Evolutionary conservation across 805 yeast species (phyloP), one percentile per base, ranked within the genome.

Genomic region (Teunomyces lycoperdinae): DNA sequence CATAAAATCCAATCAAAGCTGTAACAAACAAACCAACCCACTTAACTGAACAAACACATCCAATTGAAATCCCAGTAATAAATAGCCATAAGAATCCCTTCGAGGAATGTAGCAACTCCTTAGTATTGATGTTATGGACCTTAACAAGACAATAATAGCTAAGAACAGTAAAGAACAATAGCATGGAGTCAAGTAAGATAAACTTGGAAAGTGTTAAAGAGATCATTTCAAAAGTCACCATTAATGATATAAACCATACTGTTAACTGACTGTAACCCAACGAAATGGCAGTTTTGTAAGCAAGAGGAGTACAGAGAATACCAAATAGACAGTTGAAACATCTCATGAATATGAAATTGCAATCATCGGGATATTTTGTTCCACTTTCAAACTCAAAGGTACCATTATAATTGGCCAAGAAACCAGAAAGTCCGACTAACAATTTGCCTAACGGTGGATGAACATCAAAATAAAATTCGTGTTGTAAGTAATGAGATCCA

Each of bases 361-460:
- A 67, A 49, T 77, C 74, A 4, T 78, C 84, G 5, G 94, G 92
- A 60, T 77, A 87, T 9, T 56, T 53, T 33, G 73, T 74, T 13
- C 94, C 94, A 44, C 86, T 78, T 27, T 81, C 84, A 63, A 87
- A 87, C 46, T 76, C 83, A 73, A 84, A 87, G n/a, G 82, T 73
- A 33, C 90, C 88, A 58, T 87, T 81, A 64, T 85, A 87, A n/a
- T 87, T 86, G n/a, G 92, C 91, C 50, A 87, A 61, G 61, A 80
- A 85, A 26, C 90, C 96, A 13, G 89, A 83, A 4, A 87, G 70
- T 2, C 89, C 95, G 50, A 86, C 83, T 43, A 87, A 70, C 84
- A 87, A 81, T 60, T 87, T 87, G 8, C 94, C 96, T 56, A 87
- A 73, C 1, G 95, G 95, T 16, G 96, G 96, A 61, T 87, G 96